A percentile compares a stretch with the other conserved stretches of the same genome.
phyloP scores from a whole-genome alignment of 2,329 filamentous ascomycete species.

The Triangularia setosa region DNA sequence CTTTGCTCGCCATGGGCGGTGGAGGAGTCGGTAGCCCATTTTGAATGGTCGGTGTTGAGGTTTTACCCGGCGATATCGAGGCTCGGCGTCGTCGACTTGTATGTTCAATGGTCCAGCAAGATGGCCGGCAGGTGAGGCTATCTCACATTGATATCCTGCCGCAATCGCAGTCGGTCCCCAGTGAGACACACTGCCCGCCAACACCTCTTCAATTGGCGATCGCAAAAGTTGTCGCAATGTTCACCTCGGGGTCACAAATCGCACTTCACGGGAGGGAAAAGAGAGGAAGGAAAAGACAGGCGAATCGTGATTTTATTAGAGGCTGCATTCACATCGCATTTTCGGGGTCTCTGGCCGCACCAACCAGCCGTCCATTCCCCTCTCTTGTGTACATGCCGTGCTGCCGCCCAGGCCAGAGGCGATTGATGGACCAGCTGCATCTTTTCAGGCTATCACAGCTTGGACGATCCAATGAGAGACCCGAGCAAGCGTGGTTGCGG shows the following conservation, averaged over 20 bases:
- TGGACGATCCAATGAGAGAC: slow-evolving; percentile 26
- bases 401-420: slow-evolving; percentile 22
- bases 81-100: not conserved
- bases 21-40: slow-evolving; percentile 50
- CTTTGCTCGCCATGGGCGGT: slow-evolving; percentile 55
- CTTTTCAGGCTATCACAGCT: slow-evolving; percentile 26
- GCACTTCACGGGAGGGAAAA: not conserved
- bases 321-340: not conserved
- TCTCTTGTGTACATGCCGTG: slow-evolving; percentile 2
- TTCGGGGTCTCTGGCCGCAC: not conserved
- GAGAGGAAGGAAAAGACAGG: slow-evolving; percentile 6
- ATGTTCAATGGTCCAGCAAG: not conserved
- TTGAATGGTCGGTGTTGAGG: not conserved
- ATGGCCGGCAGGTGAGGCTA: not conserved
- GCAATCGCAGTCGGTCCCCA: not conserved
- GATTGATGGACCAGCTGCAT: slow-evolving; percentile 25
- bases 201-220: not conserved
- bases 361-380: slow-evolving; percentile 1
- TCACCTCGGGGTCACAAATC: not conserved
- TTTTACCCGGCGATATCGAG: not conserved
- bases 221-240: not conserved
- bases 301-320: slow-evolving; percentile 16
- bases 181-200: not conserved
- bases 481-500: slow-evolving; percentile 9
- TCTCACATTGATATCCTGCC: not conserved